These are phyloP conservation scores for Penicillium concentricum DNA, from an alignment of 2,329 filamentous ascomycete species.

Conservation along the genomic window DNA sequence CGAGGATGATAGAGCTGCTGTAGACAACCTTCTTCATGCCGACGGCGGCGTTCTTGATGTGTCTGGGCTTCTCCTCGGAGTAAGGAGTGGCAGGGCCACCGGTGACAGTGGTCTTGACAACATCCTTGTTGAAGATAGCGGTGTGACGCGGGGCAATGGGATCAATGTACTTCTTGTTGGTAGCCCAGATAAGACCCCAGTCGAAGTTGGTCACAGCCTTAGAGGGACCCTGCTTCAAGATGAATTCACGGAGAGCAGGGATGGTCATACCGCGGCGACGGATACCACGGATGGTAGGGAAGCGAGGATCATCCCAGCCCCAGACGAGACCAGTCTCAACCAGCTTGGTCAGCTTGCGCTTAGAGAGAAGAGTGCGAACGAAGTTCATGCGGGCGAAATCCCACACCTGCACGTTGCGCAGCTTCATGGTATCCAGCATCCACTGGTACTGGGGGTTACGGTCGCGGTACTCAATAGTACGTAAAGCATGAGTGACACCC, in stretches of 20 bases:
- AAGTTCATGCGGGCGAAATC: slow-evolving; percentile 56
- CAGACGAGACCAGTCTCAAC: slow-evolving; percentile 50
- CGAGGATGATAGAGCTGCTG: slow-evolving; percentile 72
- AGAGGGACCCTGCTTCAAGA: slow-evolving; percentile 51
- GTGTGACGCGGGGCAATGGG: slow-evolving; percentile 72
- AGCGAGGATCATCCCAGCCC: slow-evolving; percentile 54
- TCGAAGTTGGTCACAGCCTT: slow-evolving; percentile 51
- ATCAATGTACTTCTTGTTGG: slow-evolving; percentile 80
- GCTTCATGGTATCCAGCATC: slow-evolving; percentile 49
- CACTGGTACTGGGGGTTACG: slow-evolving; percentile 54
- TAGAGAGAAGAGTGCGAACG: slow-evolving; percentile 51
- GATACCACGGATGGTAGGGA: slow-evolving; percentile 53
- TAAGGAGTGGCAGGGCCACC: slow-evolving; percentile 63
- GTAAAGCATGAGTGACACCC: slow-evolving; percentile 63
- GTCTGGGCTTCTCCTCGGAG: slow-evolving; percentile 76
- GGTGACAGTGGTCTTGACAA: slow-evolving; percentile 68
- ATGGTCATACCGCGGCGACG: slow-evolving; percentile 51
- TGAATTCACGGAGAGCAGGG: slow-evolving; percentile 50
- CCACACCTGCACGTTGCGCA: slow-evolving; percentile 50
- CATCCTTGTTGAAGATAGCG: slow-evolving; percentile 67
- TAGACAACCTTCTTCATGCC: slow-evolving; percentile 84
- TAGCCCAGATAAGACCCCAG: slow-evolving; percentile 51
- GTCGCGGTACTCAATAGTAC: slow-evolving; percentile 61
- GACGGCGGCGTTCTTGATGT: slow-evolving; percentile 82
- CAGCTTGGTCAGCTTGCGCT: slow-evolving; percentile 53